phyloP scores from a whole-genome alignment of 495 filamentous ascomycete genomes.

The Copromyces sp. region DNA sequence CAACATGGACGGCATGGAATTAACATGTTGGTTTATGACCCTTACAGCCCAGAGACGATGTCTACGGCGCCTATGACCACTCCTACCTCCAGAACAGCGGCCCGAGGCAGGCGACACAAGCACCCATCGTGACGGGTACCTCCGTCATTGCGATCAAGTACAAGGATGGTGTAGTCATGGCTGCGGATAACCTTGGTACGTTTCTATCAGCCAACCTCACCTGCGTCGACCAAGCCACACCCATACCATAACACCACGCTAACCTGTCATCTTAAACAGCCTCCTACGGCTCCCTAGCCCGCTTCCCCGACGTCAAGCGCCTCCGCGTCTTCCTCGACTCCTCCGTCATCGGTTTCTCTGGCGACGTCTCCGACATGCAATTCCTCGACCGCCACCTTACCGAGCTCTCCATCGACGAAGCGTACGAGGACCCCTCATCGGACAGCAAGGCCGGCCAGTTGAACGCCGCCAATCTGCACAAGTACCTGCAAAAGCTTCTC shows the following conservation, averaged over 20 bases:
- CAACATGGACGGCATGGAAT: not conserved
- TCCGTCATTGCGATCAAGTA: conserved; percentile 92
- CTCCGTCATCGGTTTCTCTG: conserved; percentile 76
- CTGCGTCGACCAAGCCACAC: not conserved
- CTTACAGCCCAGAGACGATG: conserved; percentile 78
- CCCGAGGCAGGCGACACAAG: conserved; percentile 78
- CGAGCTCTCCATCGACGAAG: conserved; percentile 78
- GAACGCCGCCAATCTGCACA: conserved; percentile 89
- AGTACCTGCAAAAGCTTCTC: conserved; percentile 86
- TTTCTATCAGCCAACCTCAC: not conserved
- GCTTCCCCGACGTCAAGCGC: conserved; percentile 88
- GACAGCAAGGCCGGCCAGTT: conserved; percentile 43
- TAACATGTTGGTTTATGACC: conserved; percentile 1
- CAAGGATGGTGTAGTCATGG: conserved; percentile 91
- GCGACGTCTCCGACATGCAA: conserved; percentile 98
- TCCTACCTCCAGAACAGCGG: conserved; percentile 62
- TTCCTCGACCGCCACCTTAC: conserved; percentile 83
- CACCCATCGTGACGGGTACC: conserved; percentile 88
- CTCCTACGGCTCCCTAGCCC: conserved; percentile 93
- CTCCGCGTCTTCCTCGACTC: conserved; percentile 73
- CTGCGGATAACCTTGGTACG: conserved; percentile 89
- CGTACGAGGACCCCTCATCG: conserved; percentile 50
- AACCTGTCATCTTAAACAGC: conserved; percentile 37
- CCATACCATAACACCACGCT: not conserved
- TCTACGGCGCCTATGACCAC: conserved; percentile 85